phyloP scores from a whole-genome alignment of 768 basidiomycete species.

The Cubamyces sp. region DNA sequence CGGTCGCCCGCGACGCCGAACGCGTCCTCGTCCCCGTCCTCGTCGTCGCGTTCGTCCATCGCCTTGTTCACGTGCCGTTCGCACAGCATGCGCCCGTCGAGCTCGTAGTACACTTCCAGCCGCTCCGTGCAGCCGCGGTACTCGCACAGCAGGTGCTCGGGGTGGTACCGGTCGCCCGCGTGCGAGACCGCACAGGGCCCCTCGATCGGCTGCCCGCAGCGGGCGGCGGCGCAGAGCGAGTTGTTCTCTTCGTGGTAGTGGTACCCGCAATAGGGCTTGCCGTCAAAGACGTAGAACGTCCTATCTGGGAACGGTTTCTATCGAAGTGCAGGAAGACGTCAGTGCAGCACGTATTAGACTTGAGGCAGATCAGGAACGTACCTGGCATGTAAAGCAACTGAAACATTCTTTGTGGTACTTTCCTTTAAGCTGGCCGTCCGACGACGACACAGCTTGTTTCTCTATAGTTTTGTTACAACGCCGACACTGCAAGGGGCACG shows the following conservation, averaged over 20 bases:
- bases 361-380: slow-evolving; percentile 37
- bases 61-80: slow-evolving; percentile 68
- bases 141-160: slow-evolving; percentile 88
- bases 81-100: slow-evolving; percentile 84
- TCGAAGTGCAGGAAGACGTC: not conserved
- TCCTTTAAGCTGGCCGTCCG: slow-evolving; percentile 93
- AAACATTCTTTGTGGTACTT: slow-evolving; percentile 95
- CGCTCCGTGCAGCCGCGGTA: slow-evolving; percentile 57
- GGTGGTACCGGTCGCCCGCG: slow-evolving; percentile 80
- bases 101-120: slow-evolving; percentile 87
- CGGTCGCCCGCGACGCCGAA: slow-evolving; percentile 27
- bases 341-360: not conserved
- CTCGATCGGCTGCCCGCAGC: slow-evolving; percentile 89
- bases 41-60: slow-evolving; percentile 29
- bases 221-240: slow-evolving; percentile 79
- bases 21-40: slow-evolving; percentile 28
- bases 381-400: slow-evolving; percentile 82
- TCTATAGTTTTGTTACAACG: slow-evolving; percentile 88
- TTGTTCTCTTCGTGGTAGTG: slow-evolving; percentile 94
- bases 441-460: slow-evolving; percentile 86
- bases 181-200: slow-evolving; percentile 91
- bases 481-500: slow-evolving; percentile 62
- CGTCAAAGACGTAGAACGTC: slow-evolving; percentile 89
- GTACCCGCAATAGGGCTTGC: slow-evolving; percentile 88
- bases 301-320: slow-evolving; percentile 91